A percentile compares a stretch with the other conserved stretches of the same genome.
Evolutionary conservation across 805 yeast species (phyloP).

Genomic region (Cyberlindnera subsufficiens): DNA sequence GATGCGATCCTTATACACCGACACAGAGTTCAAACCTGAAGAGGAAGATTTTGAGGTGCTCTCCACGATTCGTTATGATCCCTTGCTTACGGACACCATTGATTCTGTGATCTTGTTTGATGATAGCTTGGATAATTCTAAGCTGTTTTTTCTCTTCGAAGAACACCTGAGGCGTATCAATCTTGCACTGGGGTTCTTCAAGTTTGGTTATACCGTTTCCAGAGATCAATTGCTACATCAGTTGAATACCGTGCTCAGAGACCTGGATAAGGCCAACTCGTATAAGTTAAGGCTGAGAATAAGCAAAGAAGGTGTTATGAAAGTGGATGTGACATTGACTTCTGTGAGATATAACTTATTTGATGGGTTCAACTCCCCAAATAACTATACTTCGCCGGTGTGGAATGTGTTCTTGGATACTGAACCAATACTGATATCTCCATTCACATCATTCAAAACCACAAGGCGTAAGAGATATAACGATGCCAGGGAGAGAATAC

Average conservation of each 20-base stretch:
- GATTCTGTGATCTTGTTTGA: slow-evolving; percentile 10
- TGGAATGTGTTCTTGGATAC: slow-evolving; percentile 66
- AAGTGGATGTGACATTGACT: slow-evolving; percentile 29
- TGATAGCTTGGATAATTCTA: slow-evolving; percentile 11
- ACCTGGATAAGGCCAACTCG: slow-evolving; percentile 27
- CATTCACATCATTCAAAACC: slow-evolving; percentile 85
- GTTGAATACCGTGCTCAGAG: slow-evolving; percentile 31
- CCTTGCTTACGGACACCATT: slow-evolving; percentile 32
- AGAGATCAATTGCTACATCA: slow-evolving; percentile 35
- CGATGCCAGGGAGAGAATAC: slow-evolving; percentile 48
- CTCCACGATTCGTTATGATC: slow-evolving; percentile 75
- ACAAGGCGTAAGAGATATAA: slow-evolving; percentile 62
- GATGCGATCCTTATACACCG: slow-evolving; percentile 4
- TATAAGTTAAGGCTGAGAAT: slow-evolving; percentile 46
- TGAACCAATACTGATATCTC: slow-evolving; percentile 48
- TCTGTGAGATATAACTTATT: slow-evolving; percentile 27
- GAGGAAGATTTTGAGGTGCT: slow-evolving; percentile 46
- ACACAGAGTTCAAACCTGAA: slow-evolving; percentile 5
- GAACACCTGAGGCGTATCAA: slow-evolving; percentile 60
- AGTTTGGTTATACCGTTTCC: slow-evolving; percentile 39
- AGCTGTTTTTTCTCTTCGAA: slow-evolving; percentile 51
- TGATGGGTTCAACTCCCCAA: slow-evolving; percentile 21
- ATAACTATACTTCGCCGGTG: slow-evolving; percentile 23
- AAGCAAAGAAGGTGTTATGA: slow-evolving; percentile 29
- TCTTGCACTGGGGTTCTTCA: slow-evolving; percentile 49